Evolutionary conservation across 1,284 basidiomycete genomes (phyloP).

Genomic region (Puccinia hordei): DNA sequence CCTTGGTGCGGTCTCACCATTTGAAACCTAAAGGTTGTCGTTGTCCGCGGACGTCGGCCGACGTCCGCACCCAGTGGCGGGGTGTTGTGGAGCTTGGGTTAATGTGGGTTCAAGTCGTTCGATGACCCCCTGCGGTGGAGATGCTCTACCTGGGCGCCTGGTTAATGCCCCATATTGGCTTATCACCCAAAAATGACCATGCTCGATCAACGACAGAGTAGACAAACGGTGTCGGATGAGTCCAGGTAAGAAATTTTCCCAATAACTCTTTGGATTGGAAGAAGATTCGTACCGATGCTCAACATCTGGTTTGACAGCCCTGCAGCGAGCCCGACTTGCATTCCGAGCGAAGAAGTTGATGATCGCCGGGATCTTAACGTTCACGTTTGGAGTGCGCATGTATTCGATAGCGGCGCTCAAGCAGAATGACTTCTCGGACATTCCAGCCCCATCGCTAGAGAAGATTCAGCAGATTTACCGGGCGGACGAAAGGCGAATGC

Average conservation of each 20-base stretch:
- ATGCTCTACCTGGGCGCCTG: no score
- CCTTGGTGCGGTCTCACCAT: neutral
- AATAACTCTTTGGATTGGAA: neutral
- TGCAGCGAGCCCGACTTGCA: slow-evolving; percentile 30
- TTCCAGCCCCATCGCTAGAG: slow-evolving; percentile 39
- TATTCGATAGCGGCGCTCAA: slow-evolving; percentile 43
- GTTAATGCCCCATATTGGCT: no score
- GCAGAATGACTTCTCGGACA: slow-evolving; percentile 44
- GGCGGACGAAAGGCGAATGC: neutral
- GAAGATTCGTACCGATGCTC: no score
- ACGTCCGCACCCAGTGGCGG: no score
- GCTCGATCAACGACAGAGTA: slow-evolving; percentile 23
- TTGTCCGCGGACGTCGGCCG: neutral
- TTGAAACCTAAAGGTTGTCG: slow-evolving; percentile 26
- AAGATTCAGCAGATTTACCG: slow-evolving; percentile 17
- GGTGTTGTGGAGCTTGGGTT: no score
- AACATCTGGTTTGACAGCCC: neutral
- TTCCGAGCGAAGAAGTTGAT: slow-evolving; percentile 38
- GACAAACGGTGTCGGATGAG: slow-evolving; percentile 33
- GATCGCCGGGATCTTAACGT: slow-evolving; percentile 35
- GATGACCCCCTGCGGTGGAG: no score
- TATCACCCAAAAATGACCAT: neutral
- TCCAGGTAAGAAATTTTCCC: slow-evolving; percentile 6
- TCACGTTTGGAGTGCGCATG: slow-evolving; percentile 33
- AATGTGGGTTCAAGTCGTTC: no score